phyloP scores from a whole-genome alignment of 306 rosid species.

The Malus sylvestris region DNA sequence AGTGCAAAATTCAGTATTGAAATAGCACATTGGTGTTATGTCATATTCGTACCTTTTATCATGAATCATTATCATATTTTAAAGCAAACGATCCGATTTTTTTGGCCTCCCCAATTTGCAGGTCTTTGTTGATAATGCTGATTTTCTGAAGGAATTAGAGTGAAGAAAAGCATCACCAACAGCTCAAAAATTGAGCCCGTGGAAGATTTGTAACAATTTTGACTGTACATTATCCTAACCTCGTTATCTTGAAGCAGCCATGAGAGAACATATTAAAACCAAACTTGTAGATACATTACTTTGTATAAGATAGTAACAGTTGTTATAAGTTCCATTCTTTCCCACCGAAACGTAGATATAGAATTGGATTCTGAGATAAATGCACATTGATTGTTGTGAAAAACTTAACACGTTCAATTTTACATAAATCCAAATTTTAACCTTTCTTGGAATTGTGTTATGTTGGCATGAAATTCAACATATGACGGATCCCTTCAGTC shows the following conservation, averaged over 20 bases:
- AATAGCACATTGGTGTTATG: not conserved
- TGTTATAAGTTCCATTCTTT: not conserved
- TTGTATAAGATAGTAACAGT: slow-evolving; percentile 12
- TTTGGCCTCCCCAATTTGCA: slow-evolving; percentile 19
- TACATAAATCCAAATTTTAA: slow-evolving; percentile 5
- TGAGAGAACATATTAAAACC: not conserved
- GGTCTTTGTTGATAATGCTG: slow-evolving; percentile 61
- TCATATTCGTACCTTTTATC: not conserved
- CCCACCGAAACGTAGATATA: not conserved
- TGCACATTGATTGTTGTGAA: slow-evolving; percentile 11
- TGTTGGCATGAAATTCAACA: slow-evolving; percentile 55
- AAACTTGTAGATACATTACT: slow-evolving; percentile 1
- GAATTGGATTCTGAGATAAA: not conserved
- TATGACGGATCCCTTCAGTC: slow-evolving; percentile 74
- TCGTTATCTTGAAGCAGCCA: slow-evolving; percentile 19
- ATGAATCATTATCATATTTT: not conserved
- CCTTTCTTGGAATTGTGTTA: slow-evolving; percentile 11
- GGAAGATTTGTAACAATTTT: slow-evolving; percentile 18
- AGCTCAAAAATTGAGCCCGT: slow-evolving; percentile 16
- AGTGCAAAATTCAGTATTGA: too few relatives aligned
- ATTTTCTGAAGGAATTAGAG: slow-evolving; percentile 63
- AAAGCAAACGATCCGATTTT: not conserved
- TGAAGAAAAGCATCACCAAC: slow-evolving; percentile 20
- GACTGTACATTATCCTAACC: slow-evolving; percentile 2
- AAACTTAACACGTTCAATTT: not conserved